Conservation (phyloP, 371 early-diverging fungal genomes). For the Mucor saturninus region DNA sequence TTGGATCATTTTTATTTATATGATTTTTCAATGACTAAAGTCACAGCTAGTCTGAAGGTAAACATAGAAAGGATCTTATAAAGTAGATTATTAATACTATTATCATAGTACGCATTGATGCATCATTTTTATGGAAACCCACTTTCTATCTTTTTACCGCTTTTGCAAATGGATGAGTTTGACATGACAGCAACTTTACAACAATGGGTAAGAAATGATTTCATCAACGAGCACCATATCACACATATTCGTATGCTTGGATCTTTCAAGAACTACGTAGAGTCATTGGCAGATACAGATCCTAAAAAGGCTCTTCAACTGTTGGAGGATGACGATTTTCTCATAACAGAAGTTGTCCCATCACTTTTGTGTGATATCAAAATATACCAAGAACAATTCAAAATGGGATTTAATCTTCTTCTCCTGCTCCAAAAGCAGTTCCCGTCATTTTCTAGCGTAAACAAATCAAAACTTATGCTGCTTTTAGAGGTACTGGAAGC, state of each 20-base stretch:
- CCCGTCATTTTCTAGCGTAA: slow-evolving; percentile 39
- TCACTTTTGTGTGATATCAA: slow-evolving; percentile 43
- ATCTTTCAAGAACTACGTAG: slow-evolving; percentile 69
- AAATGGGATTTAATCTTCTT: slow-evolving; percentile 56
- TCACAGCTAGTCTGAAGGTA: slow-evolving; percentile 75
- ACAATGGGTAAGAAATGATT: slow-evolving; percentile 27
- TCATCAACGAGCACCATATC: slow-evolving; percentile 52
- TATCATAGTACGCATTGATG: slow-evolving; percentile 79
- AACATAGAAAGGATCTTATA: not conserved
- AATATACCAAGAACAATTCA: slow-evolving; percentile 58
- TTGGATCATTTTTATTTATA: slow-evolving; percentile 79
- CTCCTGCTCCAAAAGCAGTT: slow-evolving; percentile 57
- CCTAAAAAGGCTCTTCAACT: slow-evolving; percentile 56
- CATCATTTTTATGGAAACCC: slow-evolving; percentile 88
- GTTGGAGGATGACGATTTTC: slow-evolving; percentile 58
- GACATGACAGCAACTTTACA: slow-evolving; percentile 39
- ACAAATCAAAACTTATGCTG: slow-evolving; percentile 56
- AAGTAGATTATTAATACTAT: not conserved
- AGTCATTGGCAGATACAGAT: slow-evolving; percentile 45
- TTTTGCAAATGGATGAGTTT: slow-evolving; percentile 31
- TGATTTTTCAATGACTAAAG: slow-evolving; percentile 77
- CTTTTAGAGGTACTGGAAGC: slow-evolving; percentile 58
- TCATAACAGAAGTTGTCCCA: slow-evolving; percentile 48
- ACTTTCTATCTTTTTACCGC: slow-evolving; percentile 68
- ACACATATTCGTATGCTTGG: slow-evolving; percentile 76